Base-by-base conservation (phyloP, 208 protist species). In the Spongospora subterranea region DNA sequence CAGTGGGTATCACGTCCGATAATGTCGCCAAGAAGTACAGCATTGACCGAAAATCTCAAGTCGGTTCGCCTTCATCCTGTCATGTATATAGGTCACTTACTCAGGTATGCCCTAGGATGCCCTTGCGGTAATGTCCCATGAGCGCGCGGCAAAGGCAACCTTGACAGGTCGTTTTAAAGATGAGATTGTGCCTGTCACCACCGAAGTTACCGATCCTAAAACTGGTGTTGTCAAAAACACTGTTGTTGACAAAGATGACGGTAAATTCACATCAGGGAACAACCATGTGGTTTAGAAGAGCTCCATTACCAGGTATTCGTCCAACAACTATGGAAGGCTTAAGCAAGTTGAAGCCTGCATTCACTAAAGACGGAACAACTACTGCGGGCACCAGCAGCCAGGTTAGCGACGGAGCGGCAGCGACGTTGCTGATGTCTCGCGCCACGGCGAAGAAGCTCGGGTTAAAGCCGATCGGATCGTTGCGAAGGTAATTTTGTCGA, bases 391-490 rank as follows among this genome's bases (percentile, higher is more conserved):
- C 93, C 89, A 46, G 92, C 13, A 89, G 41, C 35, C 93, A 94
- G 35, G 89, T 95, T 43, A 91, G 88, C 92, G 94, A 95, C 64
- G 94, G 94, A 43, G 94, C 94, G 0, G 92, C 92, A 0, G 93
- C 94, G 0, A 77, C 93, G 0, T 13, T 95, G n/a, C 53, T 95
- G 0, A 90, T 91, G 46, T 50, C 46, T 24, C 88, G 90, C 40
- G 53, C 50, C 0, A 46, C 39, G 11, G 94, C 93, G 13, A 77
- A 82, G 24, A 32, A 71, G 39, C 76, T 95, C 0, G 95, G 95
- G 50, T 66, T 95, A 0, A 39, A 66, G 40, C 46, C 93, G 39
- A 41, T 94, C 0, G 93, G 40, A 60, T 95, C 46, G 17, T 54
- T 24, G 66, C 89, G 13, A 94, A 92, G 50, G 43, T 90, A 88